phyloP scores from a whole-genome alignment of 2,329 filamentous ascomycete species.

The Ophiostoma novo-ulmi region DNA sequence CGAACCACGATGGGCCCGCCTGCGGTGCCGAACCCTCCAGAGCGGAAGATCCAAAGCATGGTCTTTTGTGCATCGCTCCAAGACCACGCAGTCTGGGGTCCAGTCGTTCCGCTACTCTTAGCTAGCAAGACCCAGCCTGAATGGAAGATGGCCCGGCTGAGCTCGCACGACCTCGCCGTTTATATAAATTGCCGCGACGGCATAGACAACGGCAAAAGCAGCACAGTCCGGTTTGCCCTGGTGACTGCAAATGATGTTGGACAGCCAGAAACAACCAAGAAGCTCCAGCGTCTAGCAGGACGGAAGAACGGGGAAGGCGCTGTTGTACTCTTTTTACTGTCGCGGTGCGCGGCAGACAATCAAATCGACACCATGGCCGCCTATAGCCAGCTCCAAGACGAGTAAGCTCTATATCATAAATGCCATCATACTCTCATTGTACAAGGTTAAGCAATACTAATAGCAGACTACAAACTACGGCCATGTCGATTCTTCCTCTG shows the following conservation, averaged over 20 bases:
- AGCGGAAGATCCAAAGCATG: neutral
- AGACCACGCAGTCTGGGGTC: conserved; percentile 36
- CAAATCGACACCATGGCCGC: neutral
- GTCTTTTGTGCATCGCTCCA: conserved; percentile 39
- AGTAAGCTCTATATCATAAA: neutral
- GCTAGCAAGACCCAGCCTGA: conserved; percentile 29
- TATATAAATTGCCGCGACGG: conserved; percentile 28
- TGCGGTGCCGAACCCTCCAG: neutral
- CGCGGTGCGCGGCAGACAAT: neutral
- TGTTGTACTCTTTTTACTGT: conserved; percentile 45
- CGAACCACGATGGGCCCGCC: neutral
- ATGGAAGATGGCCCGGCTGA: conserved; percentile 24
- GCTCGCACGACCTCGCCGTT: conserved; percentile 45
- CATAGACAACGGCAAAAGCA: neutral
- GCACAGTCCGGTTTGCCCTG: conserved; percentile 38
- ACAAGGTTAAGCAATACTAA: neutral
- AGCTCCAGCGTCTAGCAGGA: conserved; percentile 38
- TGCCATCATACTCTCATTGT: neutral
- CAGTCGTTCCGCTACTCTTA: conserved; percentile 34
- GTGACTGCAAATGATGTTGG: conserved; percentile 38
- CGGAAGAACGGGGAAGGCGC: conserved; percentile 12
- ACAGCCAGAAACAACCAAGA: conserved; percentile 31
- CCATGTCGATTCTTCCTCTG: conserved; percentile 33
- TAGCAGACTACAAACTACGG: neutral
- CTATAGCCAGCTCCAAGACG: neutral